Evolutionary conservation across 164 flowering plant genomes (phyloP).

Genomic region (Macadamia integrifolia): DNA sequence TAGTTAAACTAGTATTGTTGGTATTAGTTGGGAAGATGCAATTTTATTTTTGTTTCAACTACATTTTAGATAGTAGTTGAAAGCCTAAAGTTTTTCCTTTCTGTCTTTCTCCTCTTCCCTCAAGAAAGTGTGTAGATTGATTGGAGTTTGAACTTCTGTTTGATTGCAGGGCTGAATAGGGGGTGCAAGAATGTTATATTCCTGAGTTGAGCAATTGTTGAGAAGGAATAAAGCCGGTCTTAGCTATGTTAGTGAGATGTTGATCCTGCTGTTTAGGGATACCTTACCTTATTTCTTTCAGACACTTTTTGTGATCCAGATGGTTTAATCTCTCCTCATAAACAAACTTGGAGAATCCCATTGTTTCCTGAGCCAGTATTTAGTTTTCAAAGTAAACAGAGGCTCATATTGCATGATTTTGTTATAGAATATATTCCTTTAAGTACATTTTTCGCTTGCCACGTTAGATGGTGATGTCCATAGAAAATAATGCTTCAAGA

Average conservation of each 20-base stretch:
- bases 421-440: too few relatives aligned
- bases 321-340: background rate
- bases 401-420: too few relatives aligned
- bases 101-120: background rate
- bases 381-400: too few relatives aligned
- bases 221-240: background rate
- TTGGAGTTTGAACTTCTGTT: background rate
- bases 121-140: background rate
- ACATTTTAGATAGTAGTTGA: too few relatives aligned
- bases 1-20: too few relatives aligned
- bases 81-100: background rate
- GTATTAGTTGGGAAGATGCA: too few relatives aligned
- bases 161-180: slow-evolving; percentile 16
- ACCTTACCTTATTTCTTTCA: background rate
- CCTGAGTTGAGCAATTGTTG: background rate
- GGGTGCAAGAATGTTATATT: background rate
- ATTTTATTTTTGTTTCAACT: too few relatives aligned
- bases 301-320: background rate
- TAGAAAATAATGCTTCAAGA: too few relatives aligned
- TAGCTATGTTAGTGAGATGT: background rate
- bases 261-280: background rate
- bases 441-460: too few relatives aligned
- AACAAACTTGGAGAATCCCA: too few relatives aligned
- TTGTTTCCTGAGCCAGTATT: too few relatives aligned
- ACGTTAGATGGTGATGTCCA: too few relatives aligned